phyloP scores from a whole-genome alignment of 2,329 filamentous ascomycete genomes.

The Trichoderma atrobrunneum region DNA sequence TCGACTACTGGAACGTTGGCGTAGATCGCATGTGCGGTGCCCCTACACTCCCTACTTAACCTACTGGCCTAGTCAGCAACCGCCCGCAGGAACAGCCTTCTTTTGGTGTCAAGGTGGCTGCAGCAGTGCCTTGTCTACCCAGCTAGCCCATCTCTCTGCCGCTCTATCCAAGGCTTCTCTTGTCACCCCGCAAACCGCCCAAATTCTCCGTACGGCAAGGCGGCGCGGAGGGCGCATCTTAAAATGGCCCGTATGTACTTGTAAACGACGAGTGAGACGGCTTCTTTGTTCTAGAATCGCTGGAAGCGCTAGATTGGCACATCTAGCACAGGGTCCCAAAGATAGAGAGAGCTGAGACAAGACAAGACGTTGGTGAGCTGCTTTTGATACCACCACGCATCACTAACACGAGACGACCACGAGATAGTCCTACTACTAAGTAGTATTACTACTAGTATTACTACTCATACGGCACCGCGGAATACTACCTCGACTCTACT shows the following conservation, averaged over 20 bases:
- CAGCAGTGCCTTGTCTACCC: constrained; percentile 5
- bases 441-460: neutral
- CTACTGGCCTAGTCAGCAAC: constrained; percentile 5
- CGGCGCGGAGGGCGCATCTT: constrained; percentile 9
- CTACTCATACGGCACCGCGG: neutral
- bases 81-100: constrained; percentile 10
- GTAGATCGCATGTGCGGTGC: neutral
- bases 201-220: constrained; percentile 9
- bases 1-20: neutral
- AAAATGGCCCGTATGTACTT: neutral
- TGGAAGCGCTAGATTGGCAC: neutral
- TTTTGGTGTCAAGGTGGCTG: neutral
- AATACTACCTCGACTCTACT: neutral
- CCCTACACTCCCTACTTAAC: neutral
- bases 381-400: neutral
- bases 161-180: neutral
- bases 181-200: constrained; percentile 11
- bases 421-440: neutral
- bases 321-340: neutral
- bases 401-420: neutral
- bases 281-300: constrained; percentile 6
- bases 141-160: neutral
- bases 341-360: neutral
- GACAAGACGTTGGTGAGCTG: neutral
- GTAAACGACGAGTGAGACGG: neutral